Conservation (phyloP, 495 filamentous ascomycete species). For the Lasiosphaeria miniovina region DNA sequence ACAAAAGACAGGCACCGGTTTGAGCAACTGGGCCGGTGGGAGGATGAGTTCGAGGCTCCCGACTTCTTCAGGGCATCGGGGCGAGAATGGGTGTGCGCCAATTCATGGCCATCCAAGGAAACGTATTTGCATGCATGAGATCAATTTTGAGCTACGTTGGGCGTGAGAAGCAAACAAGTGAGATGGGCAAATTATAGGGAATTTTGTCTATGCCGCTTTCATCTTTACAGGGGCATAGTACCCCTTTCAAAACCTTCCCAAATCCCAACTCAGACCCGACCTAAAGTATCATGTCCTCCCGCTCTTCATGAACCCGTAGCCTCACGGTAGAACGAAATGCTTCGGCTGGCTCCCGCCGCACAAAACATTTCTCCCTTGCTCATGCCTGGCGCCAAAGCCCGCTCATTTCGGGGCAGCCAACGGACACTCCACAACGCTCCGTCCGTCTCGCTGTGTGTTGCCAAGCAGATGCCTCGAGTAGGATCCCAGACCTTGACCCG, state of each 20-base stretch:
- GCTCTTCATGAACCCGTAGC: slow-evolving; percentile 64
- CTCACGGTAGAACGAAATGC: slow-evolving; percentile 87
- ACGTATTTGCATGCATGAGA: not conserved
- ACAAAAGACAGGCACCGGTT: not conserved
- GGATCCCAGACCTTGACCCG: slow-evolving; percentile 95
- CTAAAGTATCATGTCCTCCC: not conserved
- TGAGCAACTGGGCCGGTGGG: not conserved
- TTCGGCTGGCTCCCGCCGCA: slow-evolving; percentile 74
- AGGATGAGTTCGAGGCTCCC: not conserved
- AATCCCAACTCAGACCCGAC: not conserved
- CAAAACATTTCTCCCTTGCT: slow-evolving; percentile 80
- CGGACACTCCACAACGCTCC: slow-evolving; percentile 81
- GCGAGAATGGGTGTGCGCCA: not conserved
- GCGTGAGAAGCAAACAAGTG: too few relatives aligned
- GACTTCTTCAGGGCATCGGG: not conserved
- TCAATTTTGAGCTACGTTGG: too few relatives aligned
- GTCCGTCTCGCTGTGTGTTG: slow-evolving; percentile 88
- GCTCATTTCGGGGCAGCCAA: slow-evolving; percentile 75
- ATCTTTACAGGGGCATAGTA: too few relatives aligned
- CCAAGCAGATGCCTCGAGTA: slow-evolving; percentile 76
- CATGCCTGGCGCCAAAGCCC: slow-evolving; percentile 38
- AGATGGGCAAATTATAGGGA: too few relatives aligned
- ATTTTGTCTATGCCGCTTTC: too few relatives aligned
- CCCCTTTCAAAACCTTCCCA: too few relatives aligned
- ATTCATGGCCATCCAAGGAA: not conserved